These are phyloP conservation scores for Cicer yamashitae DNA, from an alignment of 306 rosid genomes.

Conservation along the genomic window DNA sequence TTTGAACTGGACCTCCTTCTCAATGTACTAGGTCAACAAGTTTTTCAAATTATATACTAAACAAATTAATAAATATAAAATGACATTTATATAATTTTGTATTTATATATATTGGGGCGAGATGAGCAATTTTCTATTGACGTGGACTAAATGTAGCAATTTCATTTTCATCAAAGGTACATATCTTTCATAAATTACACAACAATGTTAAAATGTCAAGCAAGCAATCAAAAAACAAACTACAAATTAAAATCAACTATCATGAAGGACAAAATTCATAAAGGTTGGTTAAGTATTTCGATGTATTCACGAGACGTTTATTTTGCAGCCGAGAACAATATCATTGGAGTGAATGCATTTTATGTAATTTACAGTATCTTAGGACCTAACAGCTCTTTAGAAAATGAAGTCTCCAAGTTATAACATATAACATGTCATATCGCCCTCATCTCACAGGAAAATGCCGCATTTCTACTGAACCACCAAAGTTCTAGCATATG, in stretches of 20 bases:
- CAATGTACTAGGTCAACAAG: too few species aligned
- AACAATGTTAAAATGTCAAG: constrained; percentile 10
- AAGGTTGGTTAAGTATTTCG: background rate
- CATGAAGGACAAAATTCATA: background rate
- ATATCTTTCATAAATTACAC: background rate
- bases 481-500: background rate
- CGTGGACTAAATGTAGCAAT: background rate
- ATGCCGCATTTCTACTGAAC: constrained; percentile 22
- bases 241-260: background rate
- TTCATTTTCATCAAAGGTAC: constrained; percentile 1
- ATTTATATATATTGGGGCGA: too few species aligned
- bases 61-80: too few species aligned
- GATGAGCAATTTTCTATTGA: too few species aligned
- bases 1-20: too few species aligned
- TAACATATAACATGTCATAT: constrained; percentile 1
- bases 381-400: constrained; percentile 11
- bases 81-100: too few species aligned
- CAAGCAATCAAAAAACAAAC: background rate
- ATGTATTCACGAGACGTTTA: constrained; percentile 3
- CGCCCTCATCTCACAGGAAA: constrained; percentile 5
- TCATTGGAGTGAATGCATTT: constrained; percentile 20
- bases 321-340: constrained; percentile 8
- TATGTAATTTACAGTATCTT: constrained; percentile 19
- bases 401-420: constrained; percentile 19
- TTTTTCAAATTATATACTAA: too few species aligned